phyloP scores from a whole-genome alignment of 176 grass and related monocot species.

The Sorghum bicolor region Sorghum_bicolor_NCBIv3 NC_012870.2:8575001-8575500 shows the following conservation, averaged over 20 bases:
- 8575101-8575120: slow-evolving; percentile 98
- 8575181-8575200: slow-evolving; percentile 98
- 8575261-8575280: slow-evolving; percentile 6
- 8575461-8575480: neutral
- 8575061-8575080: slow-evolving; percentile 28
- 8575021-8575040: slow-evolving; percentile 66
- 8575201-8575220: slow-evolving; percentile 78
- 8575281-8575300: slow-evolving; percentile 21
- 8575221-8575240: neutral
- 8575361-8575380: too few species aligned
- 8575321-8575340: neutral
- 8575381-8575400: too few species aligned
- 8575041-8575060: slow-evolving; percentile 15
- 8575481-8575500: neutral
- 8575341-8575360: neutral
- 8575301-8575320: slow-evolving; percentile 7
- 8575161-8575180: slow-evolving; percentile 96
- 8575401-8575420: neutral
- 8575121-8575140: slow-evolving; percentile 91
- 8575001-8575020: slow-evolving; percentile 95
- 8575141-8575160: slow-evolving; percentile 93
- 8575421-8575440: too few species aligned
- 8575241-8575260: slow-evolving; percentile 3
- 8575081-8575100: slow-evolving; percentile 46
- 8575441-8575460: too few species aligned